Conservation (phyloP, 257 asterid species). For the Plectranthus barbatus region DNA sequence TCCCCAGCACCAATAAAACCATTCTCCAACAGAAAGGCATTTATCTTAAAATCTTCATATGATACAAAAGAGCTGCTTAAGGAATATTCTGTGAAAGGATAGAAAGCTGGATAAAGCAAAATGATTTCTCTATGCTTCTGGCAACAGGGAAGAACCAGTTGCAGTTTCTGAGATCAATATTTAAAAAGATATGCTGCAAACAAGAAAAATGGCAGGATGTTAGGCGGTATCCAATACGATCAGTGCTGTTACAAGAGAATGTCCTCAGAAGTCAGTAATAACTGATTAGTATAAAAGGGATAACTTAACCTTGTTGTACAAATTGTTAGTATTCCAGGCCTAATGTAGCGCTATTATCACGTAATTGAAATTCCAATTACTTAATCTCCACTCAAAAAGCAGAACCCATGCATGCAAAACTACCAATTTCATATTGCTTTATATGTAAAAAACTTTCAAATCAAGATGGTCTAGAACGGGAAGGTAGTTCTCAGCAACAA, state of each 20-base stretch:
- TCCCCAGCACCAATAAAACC: background rate
- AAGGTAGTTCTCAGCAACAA: background rate
- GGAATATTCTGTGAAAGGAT: background rate
- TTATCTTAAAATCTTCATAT: background rate
- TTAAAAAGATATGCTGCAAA: no score
- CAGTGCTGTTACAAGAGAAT: background rate
- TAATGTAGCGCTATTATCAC: background rate
- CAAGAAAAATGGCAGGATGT: no score
- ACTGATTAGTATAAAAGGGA: background rate
- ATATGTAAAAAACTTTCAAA: background rate
- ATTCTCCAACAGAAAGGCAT: background rate
- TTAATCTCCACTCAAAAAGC: background rate
- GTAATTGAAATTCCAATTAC: background rate
- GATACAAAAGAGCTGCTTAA: background rate
- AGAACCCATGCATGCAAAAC: background rate
- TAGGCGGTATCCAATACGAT: background rate
- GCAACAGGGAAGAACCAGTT: background rate
- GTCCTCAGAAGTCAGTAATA: background rate
- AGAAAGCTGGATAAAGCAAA: background rate
- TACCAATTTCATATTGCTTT: background rate
- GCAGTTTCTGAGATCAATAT: no score
- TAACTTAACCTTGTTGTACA: background rate
- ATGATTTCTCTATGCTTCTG: background rate
- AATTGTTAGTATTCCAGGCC: background rate
- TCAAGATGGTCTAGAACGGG: background rate